Evolutionary conservation across 2,329 filamentous ascomycete genomes (phyloP), one percentile per base, ranked within the genome.

Genomic region (Pyricularia grisea): DNA sequence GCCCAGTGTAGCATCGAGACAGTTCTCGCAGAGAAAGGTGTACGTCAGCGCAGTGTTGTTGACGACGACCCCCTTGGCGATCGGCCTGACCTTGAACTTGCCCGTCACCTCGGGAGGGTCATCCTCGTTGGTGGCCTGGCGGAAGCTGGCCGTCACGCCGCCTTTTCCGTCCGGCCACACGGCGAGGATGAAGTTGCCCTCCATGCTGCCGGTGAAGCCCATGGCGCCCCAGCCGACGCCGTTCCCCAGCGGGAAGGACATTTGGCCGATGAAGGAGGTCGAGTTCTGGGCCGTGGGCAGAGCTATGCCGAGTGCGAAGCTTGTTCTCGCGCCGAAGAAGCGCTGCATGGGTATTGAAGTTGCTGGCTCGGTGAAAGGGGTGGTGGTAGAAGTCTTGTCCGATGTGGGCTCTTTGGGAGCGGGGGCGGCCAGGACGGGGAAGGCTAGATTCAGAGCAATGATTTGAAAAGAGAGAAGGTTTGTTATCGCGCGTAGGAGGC

Each of bases 191-290:
- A 84, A 77, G 25, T 81, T 79, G 10, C 78, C 79, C 65, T 81
- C 73, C 81, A 84, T 83, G 9, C 78, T 76, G 3, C 80, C 80
- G 0, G 78, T 80, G 20, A 84, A 73, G n/a, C 77, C 79, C 61
- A 81, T 77, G n/a, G 80, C 80, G 63, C 79, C 80, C 80, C 80
- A 84, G 27, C 82, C 82, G 2, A 75, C 77, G 3, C 80, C 79
- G 65, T 78, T 77, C 12, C 71, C 72, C 1, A 79, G 75, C 0
- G 79, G 80, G 69, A 81, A 80, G 23, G 80, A 77, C 14, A 85
- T 76, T 70, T 84, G 82, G 9, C 80, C 82, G 66, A 84, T 83
- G 74, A 83, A 82, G 69, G 81, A 81, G 64, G 72, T 78, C 14
- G 71, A 77, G 0, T 79, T 76, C 11, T 75, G 76, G 79, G 74